These are phyloP conservation scores for Kazachstania sp. DNA, from an alignment of 1,139 yeast genomes.

Conservation along the genomic window DNA sequence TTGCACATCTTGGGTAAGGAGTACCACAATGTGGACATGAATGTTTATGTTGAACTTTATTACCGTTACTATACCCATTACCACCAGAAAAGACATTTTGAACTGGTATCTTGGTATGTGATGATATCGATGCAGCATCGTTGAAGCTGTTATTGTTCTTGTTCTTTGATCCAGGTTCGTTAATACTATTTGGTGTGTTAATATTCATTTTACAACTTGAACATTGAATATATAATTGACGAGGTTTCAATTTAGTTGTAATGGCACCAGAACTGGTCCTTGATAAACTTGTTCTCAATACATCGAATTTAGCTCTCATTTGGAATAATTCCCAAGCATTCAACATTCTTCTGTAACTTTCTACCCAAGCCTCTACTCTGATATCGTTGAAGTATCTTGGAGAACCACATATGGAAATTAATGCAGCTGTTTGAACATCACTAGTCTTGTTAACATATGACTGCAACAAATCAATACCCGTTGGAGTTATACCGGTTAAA, in stretches of 20 bases:
- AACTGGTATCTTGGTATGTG: not conserved
- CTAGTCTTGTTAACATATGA: conserved; percentile 82
- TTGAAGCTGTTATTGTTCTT: not conserved
- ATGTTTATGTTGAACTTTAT: conserved; percentile 25
- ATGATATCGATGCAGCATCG: conserved; percentile 1
- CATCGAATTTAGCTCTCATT: conserved; percentile 77
- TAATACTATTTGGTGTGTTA: conserved; percentile 28
- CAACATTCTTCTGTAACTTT: conserved; percentile 60
- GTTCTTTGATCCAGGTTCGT: not conserved
- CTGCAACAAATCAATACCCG: conserved; percentile 74
- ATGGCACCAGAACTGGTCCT: conserved; percentile 42
- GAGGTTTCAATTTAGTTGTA: conserved; percentile 47
- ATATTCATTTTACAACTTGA: conserved; percentile 69
- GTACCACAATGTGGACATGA: conserved; percentile 82
- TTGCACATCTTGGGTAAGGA: conserved; percentile 85
- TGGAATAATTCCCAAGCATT: conserved; percentile 81
- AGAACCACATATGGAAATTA: conserved; percentile 69
- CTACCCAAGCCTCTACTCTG: conserved; percentile 71
- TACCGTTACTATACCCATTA: not conserved
- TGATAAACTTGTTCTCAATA: conserved; percentile 60
- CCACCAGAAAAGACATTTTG: not conserved
- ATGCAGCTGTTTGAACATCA: conserved; percentile 88
- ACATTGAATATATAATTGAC: conserved; percentile 77
- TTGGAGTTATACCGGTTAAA: conserved; percentile 80
- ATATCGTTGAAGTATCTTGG: conserved; percentile 72